Conservation (phyloP, 257 asterid genomes). For the Cinchona pubescens region DNA sequence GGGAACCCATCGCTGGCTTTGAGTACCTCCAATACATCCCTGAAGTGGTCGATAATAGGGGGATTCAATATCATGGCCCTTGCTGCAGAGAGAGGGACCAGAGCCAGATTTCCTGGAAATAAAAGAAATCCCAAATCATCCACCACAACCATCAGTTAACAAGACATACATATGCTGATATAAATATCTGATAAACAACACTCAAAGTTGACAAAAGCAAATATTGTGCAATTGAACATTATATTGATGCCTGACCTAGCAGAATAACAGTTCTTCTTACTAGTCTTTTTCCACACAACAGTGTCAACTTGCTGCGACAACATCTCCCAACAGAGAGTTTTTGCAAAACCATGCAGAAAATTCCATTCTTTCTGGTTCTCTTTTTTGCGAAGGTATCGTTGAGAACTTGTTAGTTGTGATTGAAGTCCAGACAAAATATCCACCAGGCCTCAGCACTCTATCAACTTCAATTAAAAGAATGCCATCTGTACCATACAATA, state of each 20-base stretch:
- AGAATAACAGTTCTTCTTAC: slow-evolving; percentile 65
- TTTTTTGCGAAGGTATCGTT: slow-evolving; percentile 65
- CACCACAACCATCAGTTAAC: not conserved
- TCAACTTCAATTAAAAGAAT: slow-evolving; percentile 76
- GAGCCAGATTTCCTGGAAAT: slow-evolving; percentile 71
- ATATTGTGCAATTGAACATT: not conserved
- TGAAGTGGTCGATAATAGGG: slow-evolving; percentile 90
- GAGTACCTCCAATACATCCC: slow-evolving; percentile 84
- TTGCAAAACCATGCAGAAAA: slow-evolving; percentile 54
- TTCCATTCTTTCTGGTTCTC: slow-evolving; percentile 81
- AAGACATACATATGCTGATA: not conserved
- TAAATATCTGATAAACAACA: not conserved
- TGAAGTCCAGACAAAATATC: slow-evolving; percentile 99
- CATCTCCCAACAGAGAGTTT: slow-evolving; percentile 87
- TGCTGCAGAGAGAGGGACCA: slow-evolving; percentile 65
- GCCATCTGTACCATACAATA: slow-evolving; percentile 60
- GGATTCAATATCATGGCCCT: slow-evolving; percentile 71
- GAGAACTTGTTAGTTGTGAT: slow-evolving; percentile 74
- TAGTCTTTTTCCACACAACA: slow-evolving; percentile 92
- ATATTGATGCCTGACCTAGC: slow-evolving; percentile 48
- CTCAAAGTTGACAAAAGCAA: not conserved
- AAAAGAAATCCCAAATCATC: slow-evolving; percentile 17
- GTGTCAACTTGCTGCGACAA: slow-evolving; percentile 91
- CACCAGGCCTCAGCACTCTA: slow-evolving; percentile 94
- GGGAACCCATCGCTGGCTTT: slow-evolving; percentile 83